Base-by-base conservation (phyloP, 2,329 filamentous ascomycete genomes). In the Penicillium sclerotigenum region DNA sequence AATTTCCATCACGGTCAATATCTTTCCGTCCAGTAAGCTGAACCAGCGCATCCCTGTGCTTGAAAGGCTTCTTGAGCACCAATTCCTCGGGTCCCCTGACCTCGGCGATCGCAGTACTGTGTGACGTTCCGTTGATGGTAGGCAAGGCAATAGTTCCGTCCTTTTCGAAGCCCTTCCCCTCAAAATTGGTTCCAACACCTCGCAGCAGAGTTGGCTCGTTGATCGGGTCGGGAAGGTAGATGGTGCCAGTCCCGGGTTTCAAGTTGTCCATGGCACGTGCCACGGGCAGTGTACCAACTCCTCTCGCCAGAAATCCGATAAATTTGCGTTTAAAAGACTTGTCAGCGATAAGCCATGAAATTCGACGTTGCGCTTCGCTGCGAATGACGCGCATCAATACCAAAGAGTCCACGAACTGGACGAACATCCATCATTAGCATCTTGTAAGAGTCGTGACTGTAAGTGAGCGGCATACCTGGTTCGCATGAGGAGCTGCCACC, bases 401-500 rank as follows among this genome's bases (percentile, higher is more conserved):
- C 49, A 99, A 83, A 52, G 91, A 93, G 70, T 99, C 94, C 70
- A 97, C 92, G 66, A 99, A 99, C 87, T 96, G 50, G 47, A 24
- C 16, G 9, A 47, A 16, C 38, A 43, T 36, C 14, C n/a, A 26
- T 14, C 42, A 38, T 62, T 28, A 66, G 62, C 49, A 40, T 43
- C 18, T 48, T 52, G 29, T 34, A 18, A 42, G 26, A 14, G 33
- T 41, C 11, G 34, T 16, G 10, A n/a, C 14, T 10, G 42, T 29
- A 40, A 48, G 28, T 22, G 24, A 33, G 31, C 34, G 37, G 74
- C 81, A 58, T 77, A 91, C 88, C 83, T 94, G 91, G 73, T 99
- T 99, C 58, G 93, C 93, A 80, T 99, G 94, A 63, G 94, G 94
- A 52, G 93, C 94, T 42, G 92, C 94, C 64, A 99, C 94, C 69